These are phyloP conservation scores for Teratosphaeria pseudoeucalypti DNA, from an alignment of 2,329 filamentous ascomycete genomes.

Conservation along the genomic window DNA sequence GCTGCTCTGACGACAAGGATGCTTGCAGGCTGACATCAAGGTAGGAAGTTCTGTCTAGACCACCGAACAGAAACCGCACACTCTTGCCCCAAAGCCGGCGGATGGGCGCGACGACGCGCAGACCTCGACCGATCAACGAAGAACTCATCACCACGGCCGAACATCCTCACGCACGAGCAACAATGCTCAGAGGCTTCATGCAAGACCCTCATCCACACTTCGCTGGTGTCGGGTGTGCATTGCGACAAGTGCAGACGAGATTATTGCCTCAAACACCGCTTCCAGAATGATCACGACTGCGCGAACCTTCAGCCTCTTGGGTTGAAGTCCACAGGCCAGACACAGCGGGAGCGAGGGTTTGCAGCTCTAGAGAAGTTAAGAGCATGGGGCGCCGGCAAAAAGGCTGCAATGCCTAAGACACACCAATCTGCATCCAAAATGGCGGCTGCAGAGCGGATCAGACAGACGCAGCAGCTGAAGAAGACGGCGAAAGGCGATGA, in stretches of 20 bases:
- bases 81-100: conserved; percentile 51
- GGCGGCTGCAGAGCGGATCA: conserved; percentile 52
- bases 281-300: conserved; percentile 77
- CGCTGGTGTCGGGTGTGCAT: conserved; percentile 57
- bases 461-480: conserved; percentile 69
- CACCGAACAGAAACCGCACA: conserved; percentile 82
- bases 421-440: conserved; percentile 46
- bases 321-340: conserved; percentile 28
- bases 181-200: conserved; percentile 58
- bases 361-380: conserved; percentile 68
- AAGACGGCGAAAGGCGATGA: conserved; percentile 82
- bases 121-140: conserved; percentile 25
- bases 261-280: conserved; percentile 69
- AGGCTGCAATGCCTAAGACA: conserved; percentile 22
- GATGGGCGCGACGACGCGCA: conserved; percentile 46
- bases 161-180: conserved; percentile 52
- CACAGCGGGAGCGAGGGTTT: conserved; percentile 53
- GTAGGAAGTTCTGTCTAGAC: conserved; percentile 66
- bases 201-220: conserved; percentile 61
- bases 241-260: conserved; percentile 60
- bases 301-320: conserved; percentile 56
- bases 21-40: background rate
- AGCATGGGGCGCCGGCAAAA: conserved; percentile 68
- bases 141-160: conserved; percentile 35
- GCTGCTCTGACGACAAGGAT: background rate